A percentile compares a stretch with the other conserved stretches of the same genome.
These are phyloP conservation scores for Juncus effusus DNA, from an alignment of 176 grass and related monocot species.

Conservation along the genomic window DNA sequence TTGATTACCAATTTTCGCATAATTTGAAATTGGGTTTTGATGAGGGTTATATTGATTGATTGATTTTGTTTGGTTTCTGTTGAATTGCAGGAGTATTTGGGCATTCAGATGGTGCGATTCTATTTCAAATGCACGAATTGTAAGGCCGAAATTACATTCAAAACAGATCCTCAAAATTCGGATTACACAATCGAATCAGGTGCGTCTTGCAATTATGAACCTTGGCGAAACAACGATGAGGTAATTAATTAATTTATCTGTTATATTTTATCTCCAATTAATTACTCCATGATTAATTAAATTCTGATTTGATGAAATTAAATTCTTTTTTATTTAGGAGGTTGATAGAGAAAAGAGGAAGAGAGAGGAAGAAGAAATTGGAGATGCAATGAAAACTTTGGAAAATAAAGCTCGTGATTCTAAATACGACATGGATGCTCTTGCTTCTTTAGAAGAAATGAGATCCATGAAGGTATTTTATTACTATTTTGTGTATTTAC, in stretches of 20 bases:
- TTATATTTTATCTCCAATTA: too few relatives aligned
- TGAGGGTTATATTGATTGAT: neutral
- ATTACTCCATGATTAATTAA: too few relatives aligned
- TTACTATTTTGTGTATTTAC: neutral
- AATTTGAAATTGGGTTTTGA: too few relatives aligned
- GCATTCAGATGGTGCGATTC: conserved; percentile 44
- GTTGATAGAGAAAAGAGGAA: conserved; percentile 38
- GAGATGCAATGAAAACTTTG: conserved; percentile 55
- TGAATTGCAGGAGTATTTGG: conserved; percentile 38
- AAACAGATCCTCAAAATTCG: conserved; percentile 49
- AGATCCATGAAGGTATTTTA: conserved; percentile 45
- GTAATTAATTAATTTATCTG: neutral
- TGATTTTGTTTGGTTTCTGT: neutral
- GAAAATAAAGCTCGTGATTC: conserved; percentile 48
- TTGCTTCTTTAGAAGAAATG: conserved; percentile 56
- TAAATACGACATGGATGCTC: conserved; percentile 47
- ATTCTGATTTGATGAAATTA: neutral
- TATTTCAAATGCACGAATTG: conserved; percentile 53
- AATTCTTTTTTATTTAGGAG: neutral
- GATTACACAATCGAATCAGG: conserved; percentile 52
- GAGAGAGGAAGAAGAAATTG: conserved; percentile 47
- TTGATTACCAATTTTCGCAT: too few relatives aligned
- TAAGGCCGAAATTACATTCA: conserved; percentile 43
- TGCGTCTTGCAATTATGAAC: conserved; percentile 43
- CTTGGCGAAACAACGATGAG: conserved; percentile 41